Evolutionary conservation across 2,329 filamentous ascomycete genomes (phyloP).

Genomic region (Cladosporium oxysporum): DNA sequence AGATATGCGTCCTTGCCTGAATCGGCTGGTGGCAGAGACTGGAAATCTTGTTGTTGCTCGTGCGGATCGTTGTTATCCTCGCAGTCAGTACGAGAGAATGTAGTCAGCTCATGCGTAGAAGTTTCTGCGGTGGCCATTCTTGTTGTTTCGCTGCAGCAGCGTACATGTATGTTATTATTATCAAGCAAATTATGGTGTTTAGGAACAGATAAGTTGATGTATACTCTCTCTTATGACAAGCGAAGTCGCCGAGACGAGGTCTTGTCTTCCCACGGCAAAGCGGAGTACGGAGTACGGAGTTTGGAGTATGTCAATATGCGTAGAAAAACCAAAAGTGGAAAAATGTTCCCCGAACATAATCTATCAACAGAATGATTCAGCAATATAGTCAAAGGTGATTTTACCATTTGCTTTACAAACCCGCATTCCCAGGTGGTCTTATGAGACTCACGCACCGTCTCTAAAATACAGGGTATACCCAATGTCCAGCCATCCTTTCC

Average conservation of each 20-base stretch:
- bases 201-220: background rate
- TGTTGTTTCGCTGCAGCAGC: background rate
- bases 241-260: background rate
- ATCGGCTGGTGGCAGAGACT: constrained; percentile 36
- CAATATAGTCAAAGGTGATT: background rate
- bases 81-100: background rate
- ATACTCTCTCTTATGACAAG: too few relatives aligned
- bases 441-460: background rate
- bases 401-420: background rate
- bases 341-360: background rate
- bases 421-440: background rate
- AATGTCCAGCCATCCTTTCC: constrained; percentile 3
- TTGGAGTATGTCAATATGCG: background rate
- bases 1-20: constrained; percentile 43
- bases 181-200: background rate
- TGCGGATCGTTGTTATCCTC: background rate
- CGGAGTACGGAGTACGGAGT: background rate
- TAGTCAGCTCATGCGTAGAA: background rate
- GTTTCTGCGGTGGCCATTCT: constrained; percentile 2
- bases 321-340: background rate
- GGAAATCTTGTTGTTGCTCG: constrained; percentile 2
- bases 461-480: constrained; percentile 21
- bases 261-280: background rate
- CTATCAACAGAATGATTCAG: background rate
- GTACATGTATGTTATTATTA: background rate